Evolutionary conservation across 345 rosid genomes (phyloP).

Genomic region (Xanthoceras sorbifolium): DNA sequence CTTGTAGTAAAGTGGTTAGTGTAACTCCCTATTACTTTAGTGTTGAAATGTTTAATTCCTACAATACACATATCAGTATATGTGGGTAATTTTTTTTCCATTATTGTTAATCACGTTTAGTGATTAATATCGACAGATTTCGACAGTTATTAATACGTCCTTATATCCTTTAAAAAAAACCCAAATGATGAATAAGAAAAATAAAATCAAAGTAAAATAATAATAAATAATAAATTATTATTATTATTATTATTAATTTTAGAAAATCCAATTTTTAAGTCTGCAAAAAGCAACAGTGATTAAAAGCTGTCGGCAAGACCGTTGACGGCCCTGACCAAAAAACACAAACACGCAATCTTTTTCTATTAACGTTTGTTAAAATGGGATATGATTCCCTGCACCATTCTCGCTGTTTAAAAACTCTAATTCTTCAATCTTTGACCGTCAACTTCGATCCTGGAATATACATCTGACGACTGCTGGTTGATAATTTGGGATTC

Average conservation of each 20-base stretch:
- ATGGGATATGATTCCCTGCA: neutral
- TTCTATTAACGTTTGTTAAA: neutral
- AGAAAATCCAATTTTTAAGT: constrained; percentile 13
- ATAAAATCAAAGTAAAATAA: neutral
- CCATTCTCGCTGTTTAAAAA: neutral
- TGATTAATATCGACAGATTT: too few species aligned
- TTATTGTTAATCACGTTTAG: too few species aligned
- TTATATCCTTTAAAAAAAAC: too few species aligned
- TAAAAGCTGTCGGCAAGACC: constrained; percentile 31
- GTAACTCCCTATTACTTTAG: too few species aligned
- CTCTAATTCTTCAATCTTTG: too few species aligned
- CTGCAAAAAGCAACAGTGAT: constrained; percentile 23
- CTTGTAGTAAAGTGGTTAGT: too few species aligned
- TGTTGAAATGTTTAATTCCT: too few species aligned
- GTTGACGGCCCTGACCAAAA: constrained; percentile 24
- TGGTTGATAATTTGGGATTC: neutral
- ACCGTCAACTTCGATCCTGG: neutral
- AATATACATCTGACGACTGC: neutral
- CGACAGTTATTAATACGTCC: too few species aligned
- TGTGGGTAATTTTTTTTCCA: too few species aligned
- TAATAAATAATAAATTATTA: neutral
- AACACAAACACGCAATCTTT: constrained; percentile 18
- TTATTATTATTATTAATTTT: too few species aligned
- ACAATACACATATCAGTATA: too few species aligned
- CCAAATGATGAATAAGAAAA: neutral